Percentiles rank a stretch among this genome's conserved stretches.
These are phyloP conservation scores for Pleurotus platypus DNA, from an alignment of 768 basidiomycete genomes.

Conservation along the genomic window DNA sequence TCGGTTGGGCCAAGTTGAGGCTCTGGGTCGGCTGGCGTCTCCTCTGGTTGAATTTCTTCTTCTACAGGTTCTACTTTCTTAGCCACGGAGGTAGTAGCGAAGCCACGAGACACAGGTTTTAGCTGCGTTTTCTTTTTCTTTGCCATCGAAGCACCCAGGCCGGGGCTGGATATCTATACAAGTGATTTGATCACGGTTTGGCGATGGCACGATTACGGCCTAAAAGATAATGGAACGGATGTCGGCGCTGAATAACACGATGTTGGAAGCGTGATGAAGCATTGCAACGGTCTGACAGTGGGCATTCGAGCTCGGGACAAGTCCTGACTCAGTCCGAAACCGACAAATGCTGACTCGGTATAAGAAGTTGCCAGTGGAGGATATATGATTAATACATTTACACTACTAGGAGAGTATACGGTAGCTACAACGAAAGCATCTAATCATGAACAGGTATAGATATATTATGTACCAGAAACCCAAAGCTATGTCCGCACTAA, in stretches of 20 bases:
- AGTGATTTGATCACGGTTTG: no score
- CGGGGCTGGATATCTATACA: no score
- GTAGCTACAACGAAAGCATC: conserved; percentile 6
- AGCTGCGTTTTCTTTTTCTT: conserved; percentile 86
- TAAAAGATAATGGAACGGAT: not conserved
- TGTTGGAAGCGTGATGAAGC: not conserved
- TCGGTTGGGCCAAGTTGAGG: conserved; percentile 2
- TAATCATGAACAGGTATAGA: conserved; percentile 6
- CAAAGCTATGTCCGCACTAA: conserved; percentile 4
- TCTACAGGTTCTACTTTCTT: conserved; percentile 55
- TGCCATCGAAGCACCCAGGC: conserved; percentile 40
- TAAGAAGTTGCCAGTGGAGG: not conserved
- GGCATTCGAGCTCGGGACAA: not conserved
- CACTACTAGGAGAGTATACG: not conserved
- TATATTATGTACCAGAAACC: conserved; percentile 4
- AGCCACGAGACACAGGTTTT: conserved; percentile 72
- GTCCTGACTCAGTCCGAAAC: no score
- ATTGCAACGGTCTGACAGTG: not conserved
- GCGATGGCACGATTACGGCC: no score
- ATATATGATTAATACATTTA: not conserved
- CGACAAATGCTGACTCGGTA: not conserved
- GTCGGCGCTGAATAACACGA: not conserved
- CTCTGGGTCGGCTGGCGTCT: conserved; percentile 20
- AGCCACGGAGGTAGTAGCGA: conserved; percentile 79
- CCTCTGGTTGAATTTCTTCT: conserved; percentile 22